Evolutionary conservation across 768 basidiomycete species (phyloP), one percentile per base, ranked within the genome.

Genomic region (Fibroporia radiculosa): DNA sequence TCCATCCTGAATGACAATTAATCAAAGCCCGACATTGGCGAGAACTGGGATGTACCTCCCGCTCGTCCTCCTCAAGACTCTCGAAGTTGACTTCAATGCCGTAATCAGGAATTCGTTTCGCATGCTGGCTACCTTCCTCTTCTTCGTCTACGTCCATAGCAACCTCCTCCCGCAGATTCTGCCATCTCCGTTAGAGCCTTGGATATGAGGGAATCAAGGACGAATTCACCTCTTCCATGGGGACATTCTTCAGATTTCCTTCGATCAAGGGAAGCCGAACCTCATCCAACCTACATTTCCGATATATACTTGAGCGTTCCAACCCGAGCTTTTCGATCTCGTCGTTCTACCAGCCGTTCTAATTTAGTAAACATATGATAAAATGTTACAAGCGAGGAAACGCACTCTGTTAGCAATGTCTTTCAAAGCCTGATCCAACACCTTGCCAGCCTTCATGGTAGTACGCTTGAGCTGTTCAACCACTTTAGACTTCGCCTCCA

Each of bases 61-160:
- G 74, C 36, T 90, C 87, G 6, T 86, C 84, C 3, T 90, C 84
- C 25, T 78, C 75, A 12, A 96, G 65, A 5, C 66, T 66, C 6
- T 74, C 71, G 56, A 95, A 98, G 61, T 96, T 79, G 29, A 96
- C 83, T 55, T 92, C 87, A 40, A 99, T 82, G 6, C 91, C 95
- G 54, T 83, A 95, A 56, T 93, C 84, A 8, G 80, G 73, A 2
- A 85, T 82, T 44, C 71, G 67, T 49, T 77, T 84, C 1, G 82
- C 78, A 37, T 72, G 74, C 56, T 92, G 90, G 3, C 82, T 80
- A 4, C 75, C 84, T 29, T 86, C 78, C 40, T 93, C 92, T 49
- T 91, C 86, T 36, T 86, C 87, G 48, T 97, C 93, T 3, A 93
- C 73, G 50, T 93, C 88, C 92, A 97, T 96, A 2, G 81, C 84